Conservation (phyloP, 2,329 filamentous ascomycete species). For the Tolypocladium sp. region DNA sequence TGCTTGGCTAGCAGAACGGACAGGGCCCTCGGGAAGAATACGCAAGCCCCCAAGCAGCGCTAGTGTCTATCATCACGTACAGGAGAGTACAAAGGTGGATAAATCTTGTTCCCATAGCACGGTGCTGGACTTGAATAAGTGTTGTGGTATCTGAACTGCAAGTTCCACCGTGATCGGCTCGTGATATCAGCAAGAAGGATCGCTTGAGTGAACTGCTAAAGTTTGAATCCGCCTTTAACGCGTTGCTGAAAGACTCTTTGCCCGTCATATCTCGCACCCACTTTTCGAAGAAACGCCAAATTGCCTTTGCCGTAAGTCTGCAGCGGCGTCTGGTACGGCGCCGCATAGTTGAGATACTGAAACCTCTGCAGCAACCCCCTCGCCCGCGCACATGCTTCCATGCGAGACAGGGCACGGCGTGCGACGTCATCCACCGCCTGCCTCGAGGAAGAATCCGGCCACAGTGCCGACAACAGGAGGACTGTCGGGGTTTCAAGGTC, state of each 20-base stretch:
- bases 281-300: constrained; percentile 8
- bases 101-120: too few relatives aligned
- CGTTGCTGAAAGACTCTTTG: not conserved
- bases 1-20: too few relatives aligned
- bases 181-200: not conserved
- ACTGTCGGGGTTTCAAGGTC: not conserved
- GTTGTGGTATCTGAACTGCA: too few relatives aligned
- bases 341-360: constrained; percentile 37
- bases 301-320: constrained; percentile 24
- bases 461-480: not conserved
- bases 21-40: too few relatives aligned
- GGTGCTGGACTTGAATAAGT: too few relatives aligned
- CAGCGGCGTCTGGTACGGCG: constrained; percentile 24
- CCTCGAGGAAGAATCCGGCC: not conserved
- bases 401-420: not conserved
- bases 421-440: not conserved
- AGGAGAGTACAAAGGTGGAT: too few relatives aligned
- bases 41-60: too few relatives aligned
- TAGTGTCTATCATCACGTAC: too few relatives aligned
- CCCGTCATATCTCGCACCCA: not conserved
- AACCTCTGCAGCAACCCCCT: constrained; percentile 22
- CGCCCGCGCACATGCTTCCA: not conserved
- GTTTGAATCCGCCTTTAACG: not conserved
- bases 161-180: too few relatives aligned
- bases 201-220: not conserved